phyloP scores from a whole-genome alignment of 306 rosid genomes.

The Lathyrus oleraceus region DNA sequence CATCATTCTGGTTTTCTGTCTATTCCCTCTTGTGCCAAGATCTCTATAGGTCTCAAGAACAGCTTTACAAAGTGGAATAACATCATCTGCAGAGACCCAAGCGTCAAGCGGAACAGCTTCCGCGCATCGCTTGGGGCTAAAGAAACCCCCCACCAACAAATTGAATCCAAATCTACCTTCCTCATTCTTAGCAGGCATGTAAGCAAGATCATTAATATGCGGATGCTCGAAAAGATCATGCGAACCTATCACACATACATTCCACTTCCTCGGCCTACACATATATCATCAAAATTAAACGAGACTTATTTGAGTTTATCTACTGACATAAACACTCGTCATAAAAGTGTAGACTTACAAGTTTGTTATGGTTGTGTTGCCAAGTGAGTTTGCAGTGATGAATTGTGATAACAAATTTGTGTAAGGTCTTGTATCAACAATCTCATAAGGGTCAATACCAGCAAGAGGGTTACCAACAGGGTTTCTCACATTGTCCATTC shows the following conservation, averaged over 20 bases:
- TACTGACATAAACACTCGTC: too few species aligned
- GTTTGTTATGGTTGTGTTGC: conserved; percentile 73
- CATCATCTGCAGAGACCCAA: conserved; percentile 86
- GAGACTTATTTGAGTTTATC: too few species aligned
- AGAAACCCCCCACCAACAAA: conserved; percentile 91
- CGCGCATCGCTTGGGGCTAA: conserved; percentile 82
- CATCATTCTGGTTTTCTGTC: conserved; percentile 96
- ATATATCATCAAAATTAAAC: conserved; percentile 2
- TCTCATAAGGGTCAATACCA: conserved; percentile 81
- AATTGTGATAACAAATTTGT: conserved; percentile 77
- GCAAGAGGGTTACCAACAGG: conserved; percentile 98
- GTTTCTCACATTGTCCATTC: conserved; percentile 98
- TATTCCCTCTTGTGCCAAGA: conserved; percentile 84
- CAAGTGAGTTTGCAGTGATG: conserved; percentile 74
- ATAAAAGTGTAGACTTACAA: conserved; percentile 50
- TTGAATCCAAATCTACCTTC: conserved; percentile 87
- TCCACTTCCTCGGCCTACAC: conserved; percentile 99
- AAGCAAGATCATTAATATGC: conserved; percentile 94
- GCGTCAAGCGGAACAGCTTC: conserved; percentile 97
- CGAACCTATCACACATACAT: conserved; percentile 87
- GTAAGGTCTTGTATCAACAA: conserved; percentile 82
- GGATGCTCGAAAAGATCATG: conserved; percentile 98
- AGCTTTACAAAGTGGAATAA: conserved; percentile 73
- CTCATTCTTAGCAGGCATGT: conserved; percentile 84
- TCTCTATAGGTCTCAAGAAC: conserved; percentile 85